Evolutionary conservation across 768 basidiomycete species (phyloP), one percentile per base, ranked within the genome.

Genomic region (Lyophyllum atratum): DNA sequence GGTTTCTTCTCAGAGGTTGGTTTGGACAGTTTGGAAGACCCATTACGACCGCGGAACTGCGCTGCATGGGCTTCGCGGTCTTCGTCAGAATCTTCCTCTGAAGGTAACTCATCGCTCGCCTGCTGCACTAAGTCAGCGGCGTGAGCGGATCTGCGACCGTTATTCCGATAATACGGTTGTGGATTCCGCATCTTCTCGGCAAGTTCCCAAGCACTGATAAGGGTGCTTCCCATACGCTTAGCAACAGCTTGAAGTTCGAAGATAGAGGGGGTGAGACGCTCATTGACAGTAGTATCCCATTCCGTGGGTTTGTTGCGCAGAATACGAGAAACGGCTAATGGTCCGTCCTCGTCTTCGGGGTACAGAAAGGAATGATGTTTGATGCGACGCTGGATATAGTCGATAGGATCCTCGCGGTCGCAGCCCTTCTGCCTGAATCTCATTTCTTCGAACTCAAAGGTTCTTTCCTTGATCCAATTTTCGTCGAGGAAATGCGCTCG

Each of bases 401-500:
- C 47, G 12, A 34, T 31, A 7, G 47, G 47, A 11, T 26, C n/a
- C n/a, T 49, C 47, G 6, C 26, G 24, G 15, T 49, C 47, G 47
- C 33, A 25, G 11, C 47, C 26, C 6, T 29, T n/a, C 19, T 49
- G 58, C 0, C 54, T 25, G 46, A 61, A 64, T 12, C 37, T 26
- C 62, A 63, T 63, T 29, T 59, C 54, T 21, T 65, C 61, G 24
- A 60, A 65, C 47, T 65, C 61, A 1, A 39, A 12, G 0, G 44
- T 40, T 1, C 61, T 43, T 1, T 54, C 53, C 22, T 55, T 19
- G 6, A 52, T 7, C 63, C 63, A 59, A 4, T 25, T 44, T 0
- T 46, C 43, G 29, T 60, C 42, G 42, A 65, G 49, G 61, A 62
- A 63, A 2, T 65, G 64, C 14, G 44, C 2, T 10, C 61, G 26